Conservation (phyloP, 495 filamentous ascomycete genomes). For the Daldinia loculata region DNA sequence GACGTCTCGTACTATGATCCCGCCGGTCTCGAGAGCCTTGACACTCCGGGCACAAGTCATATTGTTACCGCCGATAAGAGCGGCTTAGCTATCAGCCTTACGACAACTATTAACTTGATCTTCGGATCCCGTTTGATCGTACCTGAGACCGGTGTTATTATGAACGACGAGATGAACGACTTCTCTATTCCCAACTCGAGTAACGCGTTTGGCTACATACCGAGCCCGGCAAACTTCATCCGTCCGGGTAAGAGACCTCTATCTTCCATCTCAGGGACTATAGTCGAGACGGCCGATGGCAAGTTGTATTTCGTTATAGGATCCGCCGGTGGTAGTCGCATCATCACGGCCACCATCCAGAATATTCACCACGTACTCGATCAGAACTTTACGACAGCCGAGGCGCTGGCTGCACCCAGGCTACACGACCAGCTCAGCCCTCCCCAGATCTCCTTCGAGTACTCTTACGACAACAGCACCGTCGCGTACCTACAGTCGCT, state of each 20-base stretch:
- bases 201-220: slow-evolving; percentile 85
- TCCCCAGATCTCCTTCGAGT: slow-evolving; percentile 73
- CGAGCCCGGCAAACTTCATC: slow-evolving; percentile 82
- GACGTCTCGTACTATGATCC: slow-evolving; percentile 74
- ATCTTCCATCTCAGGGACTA: slow-evolving; percentile 79
- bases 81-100: slow-evolving; percentile 72
- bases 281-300: slow-evolving; percentile 73
- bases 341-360: slow-evolving; percentile 85
- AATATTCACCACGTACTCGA: slow-evolving; percentile 78
- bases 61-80: slow-evolving; percentile 69
- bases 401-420: slow-evolving; percentile 72
- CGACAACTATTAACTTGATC: slow-evolving; percentile 78
- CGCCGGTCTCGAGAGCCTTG: slow-evolving; percentile 64
- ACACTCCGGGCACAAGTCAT: slow-evolving; percentile 76
- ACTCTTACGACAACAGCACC: slow-evolving; percentile 70
- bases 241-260: slow-evolving; percentile 81
- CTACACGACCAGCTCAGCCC: slow-evolving; percentile 88
- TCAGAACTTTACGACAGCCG: slow-evolving; percentile 61
- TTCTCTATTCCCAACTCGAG: slow-evolving; percentile 79
- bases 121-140: slow-evolving; percentile 79
- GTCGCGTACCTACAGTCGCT: slow-evolving; percentile 67
- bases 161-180: slow-evolving; percentile 97
- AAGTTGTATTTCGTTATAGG: slow-evolving; percentile 75
- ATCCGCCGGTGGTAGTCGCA: slow-evolving; percentile 85
- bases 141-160: slow-evolving; percentile 79